phyloP scores from a whole-genome alignment of 2,329 filamentous ascomycete species.

The Colletotrichum liriopes region DNA sequence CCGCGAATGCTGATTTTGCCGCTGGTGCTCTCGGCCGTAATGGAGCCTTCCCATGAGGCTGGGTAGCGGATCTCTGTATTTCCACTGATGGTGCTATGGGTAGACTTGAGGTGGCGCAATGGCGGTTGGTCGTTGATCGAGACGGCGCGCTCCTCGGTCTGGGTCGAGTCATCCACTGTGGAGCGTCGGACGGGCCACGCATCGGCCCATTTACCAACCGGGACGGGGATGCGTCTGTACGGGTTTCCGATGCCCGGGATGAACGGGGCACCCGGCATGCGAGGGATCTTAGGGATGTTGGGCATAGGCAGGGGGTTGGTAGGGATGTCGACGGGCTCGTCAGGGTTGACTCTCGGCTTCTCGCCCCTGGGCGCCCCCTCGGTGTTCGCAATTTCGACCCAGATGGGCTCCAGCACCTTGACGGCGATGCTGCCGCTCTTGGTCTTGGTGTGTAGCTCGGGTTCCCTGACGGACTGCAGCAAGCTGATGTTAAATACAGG shows the following conservation, averaged over 20 bases:
- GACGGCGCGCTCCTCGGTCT: not conserved
- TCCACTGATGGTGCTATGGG: conserved; percentile 64
- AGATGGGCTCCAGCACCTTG: conserved; percentile 61
- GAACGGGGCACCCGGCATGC: conserved; percentile 23
- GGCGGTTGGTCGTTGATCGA: conserved; percentile 38
- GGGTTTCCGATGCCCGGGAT: conserved; percentile 42
- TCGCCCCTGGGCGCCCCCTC: conserved; percentile 34
- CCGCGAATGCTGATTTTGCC: conserved; percentile 60
- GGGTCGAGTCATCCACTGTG: not conserved
- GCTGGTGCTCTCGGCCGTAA: conserved; percentile 58
- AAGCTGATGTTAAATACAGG: conserved; percentile 58
- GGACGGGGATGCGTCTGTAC: conserved; percentile 43
- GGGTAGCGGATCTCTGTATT: conserved; percentile 62
- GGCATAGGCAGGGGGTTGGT: conserved; percentile 38
- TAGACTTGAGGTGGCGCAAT: conserved; percentile 56
- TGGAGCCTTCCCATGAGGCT: conserved; percentile 63
- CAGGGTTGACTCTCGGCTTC: conserved; percentile 37
- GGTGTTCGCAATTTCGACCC: conserved; percentile 50
- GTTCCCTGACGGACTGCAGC: conserved; percentile 41
- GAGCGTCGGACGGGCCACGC: conserved; percentile 7
- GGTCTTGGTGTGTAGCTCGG: conserved; percentile 58
- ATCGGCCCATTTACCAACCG: conserved; percentile 18
- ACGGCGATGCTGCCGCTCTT: conserved; percentile 61
- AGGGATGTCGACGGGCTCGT: conserved; percentile 41
- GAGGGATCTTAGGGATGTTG: conserved; percentile 30